Evolutionary conservation across 2,329 filamentous ascomycete genomes (phyloP).

Genomic region (Arthrobotrys megalospora): DNA sequence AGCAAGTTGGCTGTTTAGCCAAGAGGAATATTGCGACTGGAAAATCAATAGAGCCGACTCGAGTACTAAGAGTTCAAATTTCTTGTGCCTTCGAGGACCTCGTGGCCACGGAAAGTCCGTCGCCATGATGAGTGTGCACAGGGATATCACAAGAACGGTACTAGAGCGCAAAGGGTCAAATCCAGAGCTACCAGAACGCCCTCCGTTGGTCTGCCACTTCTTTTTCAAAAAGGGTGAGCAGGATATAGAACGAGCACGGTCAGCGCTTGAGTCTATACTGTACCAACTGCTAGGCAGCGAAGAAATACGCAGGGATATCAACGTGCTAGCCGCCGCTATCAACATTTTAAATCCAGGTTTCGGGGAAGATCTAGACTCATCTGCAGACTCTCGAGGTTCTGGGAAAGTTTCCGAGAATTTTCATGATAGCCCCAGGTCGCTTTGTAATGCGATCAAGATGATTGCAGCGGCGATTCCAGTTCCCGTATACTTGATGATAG

Average conservation of each 20-base stretch:
- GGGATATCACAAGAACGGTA: not conserved
- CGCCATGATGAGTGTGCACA: constrained; percentile 34
- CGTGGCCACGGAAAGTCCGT: constrained; percentile 38
- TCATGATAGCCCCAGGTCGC: constrained; percentile 2
- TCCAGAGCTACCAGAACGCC: not conserved
- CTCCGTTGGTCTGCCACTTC: constrained; percentile 34
- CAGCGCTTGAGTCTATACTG: constrained; percentile 36
- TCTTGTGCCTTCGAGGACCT: constrained; percentile 22
- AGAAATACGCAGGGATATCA: constrained; percentile 12
- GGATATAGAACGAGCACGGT: constrained; percentile 40
- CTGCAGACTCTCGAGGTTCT: not conserved
- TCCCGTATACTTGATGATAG: constrained; percentile 42
- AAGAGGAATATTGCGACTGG: constrained; percentile 25
- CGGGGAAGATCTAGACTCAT: not conserved
- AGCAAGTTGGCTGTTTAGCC: constrained; percentile 26
- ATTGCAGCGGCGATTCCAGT: constrained; percentile 21
- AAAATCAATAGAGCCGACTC: not conserved
- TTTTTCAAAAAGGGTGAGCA: constrained; percentile 49
- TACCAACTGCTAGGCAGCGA: constrained; percentile 32
- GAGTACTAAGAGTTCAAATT: not conserved
- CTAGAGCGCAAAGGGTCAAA: no score
- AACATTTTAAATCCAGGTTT: constrained; percentile 23
- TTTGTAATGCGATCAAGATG: constrained; percentile 23
- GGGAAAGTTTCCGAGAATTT: not conserved
- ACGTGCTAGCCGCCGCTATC: not conserved